Base-by-base conservation (phyloP, 345 rosid species). In the Atalantia buxifolia region DNA sequence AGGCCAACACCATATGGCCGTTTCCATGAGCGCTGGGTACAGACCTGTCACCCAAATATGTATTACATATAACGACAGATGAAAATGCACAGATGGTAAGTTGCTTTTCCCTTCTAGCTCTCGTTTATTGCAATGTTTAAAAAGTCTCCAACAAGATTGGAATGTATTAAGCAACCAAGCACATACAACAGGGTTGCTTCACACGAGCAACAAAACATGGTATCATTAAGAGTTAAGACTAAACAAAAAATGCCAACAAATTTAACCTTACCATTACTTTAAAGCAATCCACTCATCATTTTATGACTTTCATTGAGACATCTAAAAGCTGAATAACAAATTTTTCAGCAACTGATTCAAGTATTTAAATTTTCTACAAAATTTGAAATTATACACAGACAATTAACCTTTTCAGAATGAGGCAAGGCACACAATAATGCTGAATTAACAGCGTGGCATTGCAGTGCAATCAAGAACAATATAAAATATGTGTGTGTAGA, bases 21-120 rank as follows among this genome's bases (percentile, higher is more conserved):
- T 84, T 96, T 96, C 99, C 99, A 96, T 56, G 98, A 96, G 53
- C 98, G 91, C 65, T 96, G 99, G 79, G 99, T 96, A 84, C 99
- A 96, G 31, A 96, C 98, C 99, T 96, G 93, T 81, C 66, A 84
- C 69, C 80, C 81, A 78, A 62, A 79, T n/a, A 81, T 25, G 78
- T 33, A 35, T 74, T 59, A 65, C 40, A 74, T 4, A 50, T 14
- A 42, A 31, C 27, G 40, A 66, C 66, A 66, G 31, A 31, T 60
- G 63, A 33, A 31, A 55, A 55, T 33, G 24, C 38, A 64, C 12
- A 30, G 18, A 61, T 30, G 10, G 40, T 66, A 76, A 35, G 27
- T 19, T 24, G 63, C 71, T 22, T 33, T 12, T 25, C 7, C 57
- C 13, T 42, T 55, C 22, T 28, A 2, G 21, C 12, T 62, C 13